Conservation (phyloP, 2,329 filamentous ascomycete species). For the Neopestalotiopsis sp. region DNA sequence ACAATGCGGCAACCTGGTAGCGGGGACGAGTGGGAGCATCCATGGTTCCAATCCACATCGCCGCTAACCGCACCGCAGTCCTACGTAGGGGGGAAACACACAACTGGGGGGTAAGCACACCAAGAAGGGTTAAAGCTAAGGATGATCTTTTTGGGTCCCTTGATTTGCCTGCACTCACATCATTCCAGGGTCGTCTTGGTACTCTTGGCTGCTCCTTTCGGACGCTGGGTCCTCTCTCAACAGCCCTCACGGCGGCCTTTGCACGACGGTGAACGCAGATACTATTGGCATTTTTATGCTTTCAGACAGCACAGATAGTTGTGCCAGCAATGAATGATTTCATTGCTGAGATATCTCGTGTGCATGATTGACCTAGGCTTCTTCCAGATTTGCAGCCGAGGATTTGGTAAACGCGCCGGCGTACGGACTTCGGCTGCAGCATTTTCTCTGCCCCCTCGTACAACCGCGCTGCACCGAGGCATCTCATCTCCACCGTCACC, state of each 20-base stretch:
- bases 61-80: neutral
- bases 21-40: conserved; percentile 2
- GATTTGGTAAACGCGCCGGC: neutral
- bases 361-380: neutral
- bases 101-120: neutral
- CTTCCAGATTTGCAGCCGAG: neutral
- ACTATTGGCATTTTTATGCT: neutral
- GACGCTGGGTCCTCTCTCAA: neutral
- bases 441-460: neutral
- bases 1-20: conserved; percentile 8
- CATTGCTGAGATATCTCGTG: neutral
- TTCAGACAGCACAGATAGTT: neutral
- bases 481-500: conserved; percentile 12
- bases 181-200: conserved; percentile 10
- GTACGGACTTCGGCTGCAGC: neutral
- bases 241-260: neutral
- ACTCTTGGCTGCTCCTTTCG: neutral
- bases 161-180: conserved; percentile 4
- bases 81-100: too few species aligned
- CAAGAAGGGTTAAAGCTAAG: neutral
- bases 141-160: neutral
- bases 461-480: conserved; percentile 2
- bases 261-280: neutral
- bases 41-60: neutral
- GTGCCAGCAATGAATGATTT: neutral